Percentiles rank a stretch among this genome's conserved stretches.
These are phyloP conservation scores for Orbilia brochopaga DNA, from an alignment of 2,329 filamentous ascomycete genomes.

Conservation along the genomic window DNA sequence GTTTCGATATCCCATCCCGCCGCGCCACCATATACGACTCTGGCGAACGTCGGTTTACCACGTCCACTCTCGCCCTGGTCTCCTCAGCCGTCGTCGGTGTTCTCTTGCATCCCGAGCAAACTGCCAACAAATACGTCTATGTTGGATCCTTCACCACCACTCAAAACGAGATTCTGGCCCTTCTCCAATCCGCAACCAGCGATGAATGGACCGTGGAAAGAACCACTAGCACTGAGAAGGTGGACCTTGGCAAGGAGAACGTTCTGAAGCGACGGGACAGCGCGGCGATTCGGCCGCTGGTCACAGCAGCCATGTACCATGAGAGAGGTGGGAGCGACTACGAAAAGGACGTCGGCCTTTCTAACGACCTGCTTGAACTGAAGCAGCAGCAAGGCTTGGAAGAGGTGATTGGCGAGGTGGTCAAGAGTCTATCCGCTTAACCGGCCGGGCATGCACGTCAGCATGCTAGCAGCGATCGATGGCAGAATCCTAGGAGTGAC, in stretches of 20 bases:
- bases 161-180: conserved; percentile 65
- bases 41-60: conserved; percentile 63
- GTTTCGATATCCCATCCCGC: conserved; percentile 62
- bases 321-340: conserved; percentile 37
- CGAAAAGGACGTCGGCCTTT: conserved; percentile 35
- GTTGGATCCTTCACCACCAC: conserved; percentile 66
- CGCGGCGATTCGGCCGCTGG: conserved; percentile 37
- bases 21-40: conserved; percentile 66
- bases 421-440: not conserved
- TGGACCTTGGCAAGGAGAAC: conserved; percentile 60
- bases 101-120: conserved; percentile 62
- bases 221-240: conserved; percentile 57
- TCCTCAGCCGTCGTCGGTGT: conserved; percentile 63
- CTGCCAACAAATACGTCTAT: conserved; percentile 66
- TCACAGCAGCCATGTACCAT: conserved; percentile 47
- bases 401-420: conserved; percentile 16
- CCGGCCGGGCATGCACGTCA: not conserved
- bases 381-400: conserved; percentile 11
- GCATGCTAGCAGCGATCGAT: not conserved
- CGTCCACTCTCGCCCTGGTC: conserved; percentile 63
- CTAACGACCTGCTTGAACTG: conserved; percentile 27
- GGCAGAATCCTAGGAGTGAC: no score
- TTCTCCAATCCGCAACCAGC: conserved; percentile 63
- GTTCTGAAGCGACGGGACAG: conserved; percentile 52
- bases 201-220: conserved; percentile 62